These are phyloP conservation scores for Reticulomyxa filosa DNA, from an alignment of 78 protist species.

Conservation along the genomic window DNA sequence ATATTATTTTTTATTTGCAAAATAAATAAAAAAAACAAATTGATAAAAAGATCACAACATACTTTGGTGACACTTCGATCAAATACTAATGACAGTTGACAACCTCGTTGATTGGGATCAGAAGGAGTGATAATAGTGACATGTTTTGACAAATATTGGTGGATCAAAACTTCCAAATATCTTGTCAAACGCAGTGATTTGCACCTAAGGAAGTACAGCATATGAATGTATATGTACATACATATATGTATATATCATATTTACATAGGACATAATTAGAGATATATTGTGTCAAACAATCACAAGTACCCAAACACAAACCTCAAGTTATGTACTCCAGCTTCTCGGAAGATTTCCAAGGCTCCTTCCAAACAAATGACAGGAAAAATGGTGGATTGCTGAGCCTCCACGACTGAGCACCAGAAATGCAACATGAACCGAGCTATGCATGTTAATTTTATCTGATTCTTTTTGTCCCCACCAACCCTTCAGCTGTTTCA, in stretches of 20 bases:
- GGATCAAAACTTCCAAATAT: too few species aligned
- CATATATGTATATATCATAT: not conserved
- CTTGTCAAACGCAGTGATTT: too few species aligned
- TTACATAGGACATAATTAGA: not conserved
- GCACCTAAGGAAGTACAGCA: too few species aligned
- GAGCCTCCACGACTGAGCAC: not conserved
- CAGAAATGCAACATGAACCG: not conserved
- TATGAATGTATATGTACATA: not conserved
- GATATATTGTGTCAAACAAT: not conserved
- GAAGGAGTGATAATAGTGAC: not conserved
- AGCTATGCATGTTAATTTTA: too few species aligned
- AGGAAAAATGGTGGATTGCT: not conserved
- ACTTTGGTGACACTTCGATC: too few species aligned
- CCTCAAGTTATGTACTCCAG: not conserved
- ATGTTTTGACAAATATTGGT: not conserved
- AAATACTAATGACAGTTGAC: not conserved
- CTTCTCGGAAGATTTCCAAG: not conserved
- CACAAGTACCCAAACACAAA: not conserved
- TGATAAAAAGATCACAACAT: too few species aligned
- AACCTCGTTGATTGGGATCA: constrained; percentile 2
- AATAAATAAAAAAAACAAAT: not conserved
- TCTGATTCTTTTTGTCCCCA: too few species aligned
- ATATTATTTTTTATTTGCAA: not conserved
- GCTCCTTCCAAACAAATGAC: not conserved
- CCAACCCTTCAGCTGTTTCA: too few species aligned